Base-by-base conservation (phyloP, 257 asterid genomes). In the Cynanchum wilfordii region DNA sequence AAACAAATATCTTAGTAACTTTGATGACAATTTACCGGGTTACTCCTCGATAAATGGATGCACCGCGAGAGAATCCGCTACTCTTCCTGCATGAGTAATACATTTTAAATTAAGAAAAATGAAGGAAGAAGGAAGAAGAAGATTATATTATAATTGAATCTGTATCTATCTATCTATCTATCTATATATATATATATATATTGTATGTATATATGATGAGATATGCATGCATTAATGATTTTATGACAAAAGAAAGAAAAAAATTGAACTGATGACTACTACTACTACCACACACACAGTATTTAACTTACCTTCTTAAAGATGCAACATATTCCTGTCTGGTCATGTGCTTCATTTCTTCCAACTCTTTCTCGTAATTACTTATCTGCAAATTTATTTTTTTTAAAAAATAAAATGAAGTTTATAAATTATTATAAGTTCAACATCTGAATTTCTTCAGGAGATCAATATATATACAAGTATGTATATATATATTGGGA, bases 61-160 rank as follows among this genome's bases (percentile, higher is more conserved):
- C 96, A 25, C 98, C 98, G 5, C 97, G 90, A 55, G 98, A 93
- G 78, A 93, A 93, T 40, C 98, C 98, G 47, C 98, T 93, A 73
- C 98, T 90, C 77, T 93, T 93, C 79, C 98, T 92, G 84, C 25
- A 71, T 72, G 29, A 27, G 38, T 3, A 33, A 33, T 33, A 33
- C n/a, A n/a, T 42, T 7, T 42, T 42, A 42, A 42, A 42, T 10
- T 7, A 42, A 42, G 47, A 42, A 42, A 42, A 40, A 33, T 3
- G 38, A 5, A 5, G 0, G 15, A 6, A 20, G 22, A 2, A 12
- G n/a, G 5, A 71, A 50, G 1, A 29, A 42, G 58, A 77, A 2
- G n/a, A n/a, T 1, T 20, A n/a, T 36, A 69, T 19, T 67, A 33
- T 66, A 8, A 19, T 57, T 69, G 38, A 15, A 8, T 51, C 16